Evolutionary conservation across 2,329 filamentous ascomycete genomes (phyloP).

Genomic region (Hypoxylon sp.): DNA sequence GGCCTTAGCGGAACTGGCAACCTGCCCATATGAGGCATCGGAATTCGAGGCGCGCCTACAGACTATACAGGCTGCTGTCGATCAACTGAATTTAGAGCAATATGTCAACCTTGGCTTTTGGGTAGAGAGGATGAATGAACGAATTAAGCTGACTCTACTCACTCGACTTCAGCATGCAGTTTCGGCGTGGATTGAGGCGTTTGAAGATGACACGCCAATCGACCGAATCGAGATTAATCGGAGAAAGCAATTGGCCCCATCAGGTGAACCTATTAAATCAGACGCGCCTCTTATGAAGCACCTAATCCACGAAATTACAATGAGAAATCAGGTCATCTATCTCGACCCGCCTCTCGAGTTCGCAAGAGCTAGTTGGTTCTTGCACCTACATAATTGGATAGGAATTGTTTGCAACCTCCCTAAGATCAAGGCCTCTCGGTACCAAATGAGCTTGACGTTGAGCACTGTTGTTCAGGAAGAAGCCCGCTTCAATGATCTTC

Average conservation of each 20-base stretch:
- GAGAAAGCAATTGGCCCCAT: constrained; percentile 64
- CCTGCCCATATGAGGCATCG: constrained; percentile 84
- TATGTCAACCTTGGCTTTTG: constrained; percentile 94
- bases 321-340: constrained; percentile 98
- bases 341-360: constrained; percentile 94
- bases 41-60: constrained; percentile 86
- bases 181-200: constrained; percentile 87
- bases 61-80: constrained; percentile 90
- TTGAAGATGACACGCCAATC: constrained; percentile 72
- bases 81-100: constrained; percentile 96
- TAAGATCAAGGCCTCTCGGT: constrained; percentile 94
- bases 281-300: constrained; percentile 77
- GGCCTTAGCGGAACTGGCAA: constrained; percentile 84
- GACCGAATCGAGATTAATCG: constrained; percentile 65
- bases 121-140: constrained; percentile 88
- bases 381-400: constrained; percentile 93
- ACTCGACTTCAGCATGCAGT: constrained; percentile 89
- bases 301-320: constrained; percentile 91
- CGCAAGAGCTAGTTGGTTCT: constrained; percentile 92
- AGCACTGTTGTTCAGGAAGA: constrained; percentile 76
- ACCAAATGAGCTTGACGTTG: constrained; percentile 81
- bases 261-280: constrained; percentile 62
- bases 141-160: constrained; percentile 85
- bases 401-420: constrained; percentile 92
- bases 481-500: constrained; percentile 85